Conservation (phyloP, 345 rosid genomes). For the Dipteronia dyeriana region DNA sequence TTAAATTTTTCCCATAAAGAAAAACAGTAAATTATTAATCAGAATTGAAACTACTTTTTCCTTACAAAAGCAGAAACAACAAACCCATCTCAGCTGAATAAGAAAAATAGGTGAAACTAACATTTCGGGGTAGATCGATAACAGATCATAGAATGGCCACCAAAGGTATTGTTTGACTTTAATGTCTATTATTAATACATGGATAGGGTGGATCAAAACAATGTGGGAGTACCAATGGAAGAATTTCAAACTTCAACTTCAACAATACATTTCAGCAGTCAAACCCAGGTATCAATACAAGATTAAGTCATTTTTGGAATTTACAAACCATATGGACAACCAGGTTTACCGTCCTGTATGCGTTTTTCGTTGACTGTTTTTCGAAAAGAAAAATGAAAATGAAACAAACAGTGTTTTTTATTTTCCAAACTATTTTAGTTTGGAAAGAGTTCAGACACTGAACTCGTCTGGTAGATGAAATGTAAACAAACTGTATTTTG, state of each 20-base stretch:
- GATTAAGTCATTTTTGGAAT: neutral
- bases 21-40: neutral
- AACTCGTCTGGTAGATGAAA: too few relatives aligned
- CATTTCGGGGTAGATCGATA: neutral
- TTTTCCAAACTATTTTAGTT: too few relatives aligned
- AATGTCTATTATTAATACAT: neutral
- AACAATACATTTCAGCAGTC: neutral
- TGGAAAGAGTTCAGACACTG: too few relatives aligned
- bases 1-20: neutral
- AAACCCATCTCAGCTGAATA: neutral
- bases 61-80: neutral
- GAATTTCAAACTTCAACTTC: neutral
- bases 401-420: too few relatives aligned
- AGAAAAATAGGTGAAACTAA: slow-evolving; percentile 10
- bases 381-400: too few relatives aligned
- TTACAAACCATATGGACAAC: neutral
- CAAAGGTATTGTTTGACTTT: neutral
- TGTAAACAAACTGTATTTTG: too few relatives aligned
- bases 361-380: too few relatives aligned
- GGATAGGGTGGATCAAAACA: neutral
- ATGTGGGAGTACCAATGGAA: neutral
- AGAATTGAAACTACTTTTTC: neutral
- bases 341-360: too few relatives aligned
- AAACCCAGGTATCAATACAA: neutral
- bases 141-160: neutral